Evolutionary conservation across 768 basidiomycete species (phyloP).

Genomic region (Podaxis sp.): DNA sequence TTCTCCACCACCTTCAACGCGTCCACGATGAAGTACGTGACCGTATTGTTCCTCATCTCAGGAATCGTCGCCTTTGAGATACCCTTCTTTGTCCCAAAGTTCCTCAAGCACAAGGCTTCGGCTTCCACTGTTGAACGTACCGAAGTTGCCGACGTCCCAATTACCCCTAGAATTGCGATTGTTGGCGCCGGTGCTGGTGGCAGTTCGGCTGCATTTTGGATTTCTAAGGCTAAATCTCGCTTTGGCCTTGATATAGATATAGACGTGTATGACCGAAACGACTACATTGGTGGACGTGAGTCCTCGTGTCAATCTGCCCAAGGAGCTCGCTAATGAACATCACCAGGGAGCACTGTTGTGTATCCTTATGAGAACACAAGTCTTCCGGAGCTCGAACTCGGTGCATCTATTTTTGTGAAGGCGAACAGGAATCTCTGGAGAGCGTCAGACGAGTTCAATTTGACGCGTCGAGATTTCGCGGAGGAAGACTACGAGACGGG

Average conservation of each 20-base stretch:
- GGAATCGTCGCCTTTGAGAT: constrained; percentile 38
- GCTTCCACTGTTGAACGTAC: constrained; percentile 15
- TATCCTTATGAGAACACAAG: constrained; percentile 65
- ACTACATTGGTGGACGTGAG: constrained; percentile 85
- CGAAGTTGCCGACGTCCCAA: constrained; percentile 16
- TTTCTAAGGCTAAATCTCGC: constrained; percentile 72
- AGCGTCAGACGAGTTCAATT: constrained; percentile 78
- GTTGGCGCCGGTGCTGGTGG: constrained; percentile 91
- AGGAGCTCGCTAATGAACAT: not conserved
- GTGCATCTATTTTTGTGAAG: constrained; percentile 83
- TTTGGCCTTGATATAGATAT: constrained; percentile 70
- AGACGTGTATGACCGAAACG: constrained; percentile 78
- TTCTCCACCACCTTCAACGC: not conserved
- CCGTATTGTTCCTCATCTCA: constrained; percentile 31
- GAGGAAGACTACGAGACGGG: constrained; percentile 54
- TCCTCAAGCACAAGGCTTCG: constrained; percentile 41
- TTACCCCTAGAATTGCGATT: constrained; percentile 68
- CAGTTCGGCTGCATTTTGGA: constrained; percentile 81
- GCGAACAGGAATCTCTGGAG: constrained; percentile 70
- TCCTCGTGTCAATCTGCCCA: constrained; percentile 21
- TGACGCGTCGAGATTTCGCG: constrained; percentile 49
- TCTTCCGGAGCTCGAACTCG: constrained; percentile 72
- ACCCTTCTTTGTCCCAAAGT: constrained; percentile 54
- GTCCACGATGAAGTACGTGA: constrained; percentile 19
- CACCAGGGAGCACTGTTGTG: constrained; percentile 72